Evolutionary conservation across 148 eudicot genomes (phyloP).

Genomic region (Chenopodium quinoa): DNA sequence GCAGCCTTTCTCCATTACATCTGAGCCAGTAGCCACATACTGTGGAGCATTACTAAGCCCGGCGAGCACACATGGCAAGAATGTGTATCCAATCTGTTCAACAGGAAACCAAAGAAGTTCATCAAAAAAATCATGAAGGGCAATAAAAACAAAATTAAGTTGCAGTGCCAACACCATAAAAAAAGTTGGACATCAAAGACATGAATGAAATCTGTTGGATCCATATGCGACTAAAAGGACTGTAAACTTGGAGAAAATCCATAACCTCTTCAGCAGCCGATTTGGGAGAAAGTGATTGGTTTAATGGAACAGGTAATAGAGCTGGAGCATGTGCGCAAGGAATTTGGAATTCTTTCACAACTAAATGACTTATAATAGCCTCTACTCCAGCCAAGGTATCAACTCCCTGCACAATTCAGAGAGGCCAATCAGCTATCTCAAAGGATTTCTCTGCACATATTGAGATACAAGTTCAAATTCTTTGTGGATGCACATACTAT

Average conservation of each 20-base stretch:
- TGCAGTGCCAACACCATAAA: neutral
- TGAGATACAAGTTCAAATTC: neutral
- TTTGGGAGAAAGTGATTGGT: conserved; percentile 63
- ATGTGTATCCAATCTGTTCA: conserved; percentile 80
- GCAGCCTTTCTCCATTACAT: conserved; percentile 42
- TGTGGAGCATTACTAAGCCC: conserved; percentile 95
- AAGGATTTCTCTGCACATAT: neutral
- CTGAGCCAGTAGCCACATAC: conserved; percentile 43
- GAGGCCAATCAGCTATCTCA: conserved; percentile 19
- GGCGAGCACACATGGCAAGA: conserved; percentile 95
- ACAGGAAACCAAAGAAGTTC: conserved; percentile 4
- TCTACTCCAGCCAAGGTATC: conserved; percentile 93
- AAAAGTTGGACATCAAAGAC: neutral
- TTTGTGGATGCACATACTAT: neutral
- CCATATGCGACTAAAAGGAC: neutral
- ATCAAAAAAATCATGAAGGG: neutral
- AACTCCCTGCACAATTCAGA: conserved; percentile 55
- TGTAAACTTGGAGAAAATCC: neutral
- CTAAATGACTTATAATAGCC: conserved; percentile 86
- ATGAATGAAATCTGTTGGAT: too few species aligned
- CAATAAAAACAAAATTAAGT: neutral
- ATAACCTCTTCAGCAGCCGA: conserved; percentile 97
- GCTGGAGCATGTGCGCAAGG: conserved; percentile 99
- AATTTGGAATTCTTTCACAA: conserved; percentile 79
- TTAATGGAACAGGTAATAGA: conserved; percentile 54